Evolutionary conservation across 306 rosid genomes (phyloP).

Genomic region (Arachis stenosperma): DNA sequence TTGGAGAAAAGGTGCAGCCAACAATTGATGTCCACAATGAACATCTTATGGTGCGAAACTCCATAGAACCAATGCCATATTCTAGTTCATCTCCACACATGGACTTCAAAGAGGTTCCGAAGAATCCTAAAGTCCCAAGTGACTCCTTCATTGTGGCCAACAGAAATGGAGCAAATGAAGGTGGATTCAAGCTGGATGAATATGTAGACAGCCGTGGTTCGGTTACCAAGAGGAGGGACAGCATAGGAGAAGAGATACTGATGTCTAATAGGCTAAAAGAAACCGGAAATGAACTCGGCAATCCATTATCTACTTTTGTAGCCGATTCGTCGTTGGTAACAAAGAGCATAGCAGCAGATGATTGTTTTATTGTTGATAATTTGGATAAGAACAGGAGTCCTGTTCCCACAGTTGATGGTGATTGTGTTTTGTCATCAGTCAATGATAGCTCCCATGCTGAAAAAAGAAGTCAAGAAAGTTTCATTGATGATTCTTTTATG

Average conservation of each 20-base stretch:
- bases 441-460: constrained; percentile 29
- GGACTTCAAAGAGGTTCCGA: constrained; percentile 46
- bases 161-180: constrained; percentile 49
- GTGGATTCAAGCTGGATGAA: constrained; percentile 46
- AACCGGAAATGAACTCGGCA: constrained; percentile 35
- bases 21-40: constrained; percentile 51
- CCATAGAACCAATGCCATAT: constrained; percentile 41
- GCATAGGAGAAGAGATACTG: constrained; percentile 44
- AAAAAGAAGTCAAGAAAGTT: constrained; percentile 39
- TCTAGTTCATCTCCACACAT: constrained; percentile 39
- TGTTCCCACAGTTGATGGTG: constrained; percentile 42
- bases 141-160: constrained; percentile 54
- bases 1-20: constrained; percentile 30
- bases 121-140: constrained; percentile 44
- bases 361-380: constrained; percentile 58
- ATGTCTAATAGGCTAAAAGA: constrained; percentile 46
- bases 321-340: constrained; percentile 42
- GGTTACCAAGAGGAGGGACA: constrained; percentile 46
- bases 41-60: constrained; percentile 45
- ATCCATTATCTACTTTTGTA: constrained; percentile 50
- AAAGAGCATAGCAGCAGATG: constrained; percentile 48
- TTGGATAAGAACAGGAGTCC: constrained; percentile 44
- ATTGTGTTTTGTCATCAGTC: constrained; percentile 36
- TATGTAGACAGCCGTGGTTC: constrained; percentile 43
- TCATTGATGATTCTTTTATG: constrained; percentile 69